Base-by-base conservation (phyloP, 2,329 filamentous ascomycete species). In the Penicillium sp. region DNA sequence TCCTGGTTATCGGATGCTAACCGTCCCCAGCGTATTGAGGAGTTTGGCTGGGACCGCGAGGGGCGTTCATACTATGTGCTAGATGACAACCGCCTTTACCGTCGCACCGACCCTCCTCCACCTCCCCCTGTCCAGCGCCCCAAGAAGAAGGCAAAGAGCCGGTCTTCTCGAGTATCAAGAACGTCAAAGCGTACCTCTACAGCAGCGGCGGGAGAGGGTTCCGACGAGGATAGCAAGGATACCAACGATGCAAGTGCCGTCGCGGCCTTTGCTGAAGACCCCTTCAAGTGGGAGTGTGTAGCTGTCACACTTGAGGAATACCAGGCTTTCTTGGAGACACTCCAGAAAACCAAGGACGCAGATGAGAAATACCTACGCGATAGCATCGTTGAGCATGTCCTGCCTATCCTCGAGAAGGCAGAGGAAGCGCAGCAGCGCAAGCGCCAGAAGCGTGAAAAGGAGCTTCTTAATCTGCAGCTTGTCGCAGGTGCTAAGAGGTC, bases 401-500 rank as follows among this genome's bases (percentile, higher is more conserved):
- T 97, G 3, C 94, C 94, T 0, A 84, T 96, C 38, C 83, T 99
- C 15, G 88, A 96, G 74, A 90, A 89, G 68, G 86, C 90, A 23
- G 85, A 84, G 58, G 85, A 87, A 65, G 80, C 81, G 45, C 79
- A 93, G 66, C 84, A 87, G 31, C 86, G 87, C 60, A 93, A 93
- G 73, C 79, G 81, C 78, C 86, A 77, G 82, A 91, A 79, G 80
- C 89, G 89, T 66, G 86, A 96, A 71, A 90, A 88, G 61, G 93
- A 97, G 68, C 76, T 96, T 23, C 80, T 91, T 52, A 91, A 87
- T 65, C 75, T 96, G 63, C 88, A 93, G 66, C 93, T 94, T 72
- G 83, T 97, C 77, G 91, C 91, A n/a, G 90, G 89, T 56, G 93
- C 94, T 4, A 99, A 99, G 77, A 83, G 94, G 61, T 99, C 94